Evolutionary conservation across 176 grass and related monocot species (phyloP).

Genomic region (Zoysia japonica): DNA sequence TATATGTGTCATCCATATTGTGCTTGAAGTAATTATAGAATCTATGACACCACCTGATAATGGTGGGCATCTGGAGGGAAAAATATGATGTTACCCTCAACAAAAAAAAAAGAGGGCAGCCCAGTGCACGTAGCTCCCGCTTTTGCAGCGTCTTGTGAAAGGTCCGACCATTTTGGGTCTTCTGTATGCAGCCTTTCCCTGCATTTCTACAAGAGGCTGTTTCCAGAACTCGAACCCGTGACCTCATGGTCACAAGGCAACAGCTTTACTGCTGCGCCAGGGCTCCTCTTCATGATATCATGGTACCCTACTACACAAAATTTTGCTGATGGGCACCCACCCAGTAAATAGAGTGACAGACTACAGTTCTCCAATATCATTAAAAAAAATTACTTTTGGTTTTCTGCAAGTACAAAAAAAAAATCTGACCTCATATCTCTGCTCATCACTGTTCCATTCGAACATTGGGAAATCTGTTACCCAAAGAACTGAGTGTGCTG

Average conservation of each 20-base stretch:
- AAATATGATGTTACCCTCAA: neutral
- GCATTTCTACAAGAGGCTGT: too few relatives aligned
- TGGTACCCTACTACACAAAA: neutral
- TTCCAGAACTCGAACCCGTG: too few relatives aligned
- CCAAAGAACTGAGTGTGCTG: slow-evolving; percentile 82
- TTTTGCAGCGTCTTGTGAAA: too few relatives aligned
- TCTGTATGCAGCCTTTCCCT: too few relatives aligned
- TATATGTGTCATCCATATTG: neutral
- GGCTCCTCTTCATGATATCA: neutral
- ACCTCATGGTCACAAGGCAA: too few relatives aligned
- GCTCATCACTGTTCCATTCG: slow-evolving; percentile 83
- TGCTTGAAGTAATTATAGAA: neutral
- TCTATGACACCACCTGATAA: neutral
- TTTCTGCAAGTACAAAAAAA: slow-evolving; percentile 19
- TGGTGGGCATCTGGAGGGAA: slow-evolving; percentile 8
- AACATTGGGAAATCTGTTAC: slow-evolving; percentile 98
- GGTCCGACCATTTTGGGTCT: too few relatives aligned
- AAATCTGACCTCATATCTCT: slow-evolving; percentile 80
- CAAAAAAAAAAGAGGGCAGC: too few relatives aligned
- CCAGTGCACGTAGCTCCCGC: too few relatives aligned
- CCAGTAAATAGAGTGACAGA: neutral
- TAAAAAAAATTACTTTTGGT: neutral
- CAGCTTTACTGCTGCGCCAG: too few relatives aligned
- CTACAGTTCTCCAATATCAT: slow-evolving; percentile 3
- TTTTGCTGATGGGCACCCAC: neutral